Evolutionary conservation across 1,284 basidiomycete species (phyloP).

Genomic region (Farysia itapuensis): DNA sequence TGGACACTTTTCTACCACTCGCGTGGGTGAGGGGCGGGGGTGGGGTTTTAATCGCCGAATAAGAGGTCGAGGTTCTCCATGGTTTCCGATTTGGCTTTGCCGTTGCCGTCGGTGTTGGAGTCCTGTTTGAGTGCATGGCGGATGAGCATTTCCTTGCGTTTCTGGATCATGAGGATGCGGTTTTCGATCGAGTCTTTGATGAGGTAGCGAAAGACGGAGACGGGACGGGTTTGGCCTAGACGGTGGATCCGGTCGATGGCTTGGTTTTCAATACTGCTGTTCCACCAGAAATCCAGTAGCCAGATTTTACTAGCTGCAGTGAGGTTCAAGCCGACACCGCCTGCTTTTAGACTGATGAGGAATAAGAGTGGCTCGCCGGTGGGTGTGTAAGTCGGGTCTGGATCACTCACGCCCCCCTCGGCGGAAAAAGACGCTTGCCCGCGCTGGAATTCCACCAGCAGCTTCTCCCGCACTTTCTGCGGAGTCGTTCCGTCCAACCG

Average conservation of each 20-base stretch:
- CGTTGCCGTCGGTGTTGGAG: conserved; percentile 1
- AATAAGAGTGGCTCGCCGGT: conserved; percentile 73
- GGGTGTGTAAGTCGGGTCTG: too few relatives aligned
- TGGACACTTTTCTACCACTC: too few relatives aligned
- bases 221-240: conserved; percentile 82
- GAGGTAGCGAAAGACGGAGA: conserved; percentile 88
- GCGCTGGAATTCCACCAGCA: conserved; percentile 75
- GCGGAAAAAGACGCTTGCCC: conserved; percentile 62
- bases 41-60: conserved; percentile 24
- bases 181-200: conserved; percentile 89
- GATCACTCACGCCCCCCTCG: neutral
- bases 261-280: conserved; percentile 70
- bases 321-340: conserved; percentile 74
- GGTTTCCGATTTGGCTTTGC: conserved; percentile 40
- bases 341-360: conserved; percentile 87
- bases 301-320: conserved; percentile 55
- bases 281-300: conserved; percentile 59
- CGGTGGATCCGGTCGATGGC: conserved; percentile 69
- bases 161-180: conserved; percentile 70
- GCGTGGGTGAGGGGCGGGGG: too few relatives aligned
- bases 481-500: conserved; percentile 88
- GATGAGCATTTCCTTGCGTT: conserved; percentile 88
- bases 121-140: conserved; percentile 60
- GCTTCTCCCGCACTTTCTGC: conserved; percentile 75
- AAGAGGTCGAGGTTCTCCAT: conserved; percentile 51